phyloP scores from a whole-genome alignment of 2,329 filamentous ascomycete species.

The Fusarium zealandicum region DNA sequence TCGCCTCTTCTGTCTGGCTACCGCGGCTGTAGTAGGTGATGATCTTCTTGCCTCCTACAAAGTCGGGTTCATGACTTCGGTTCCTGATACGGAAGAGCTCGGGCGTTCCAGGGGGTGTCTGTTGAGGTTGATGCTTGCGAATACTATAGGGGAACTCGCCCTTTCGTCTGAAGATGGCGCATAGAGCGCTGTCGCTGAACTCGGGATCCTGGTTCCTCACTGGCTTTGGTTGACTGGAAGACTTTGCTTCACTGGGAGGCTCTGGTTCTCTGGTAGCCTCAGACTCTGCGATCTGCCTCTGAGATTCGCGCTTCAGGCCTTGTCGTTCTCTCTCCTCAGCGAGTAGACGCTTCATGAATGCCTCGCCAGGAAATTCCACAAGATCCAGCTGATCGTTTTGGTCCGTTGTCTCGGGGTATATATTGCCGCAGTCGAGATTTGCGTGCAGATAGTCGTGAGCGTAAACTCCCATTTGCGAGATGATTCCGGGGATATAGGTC shows the following conservation, averaged over 20 bases:
- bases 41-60: not conserved
- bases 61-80: not conserved
- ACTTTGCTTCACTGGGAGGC: too few species aligned
- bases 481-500: conserved; percentile 5
- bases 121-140: not conserved
- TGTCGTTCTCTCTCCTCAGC: conserved; percentile 1
- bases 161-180: not conserved
- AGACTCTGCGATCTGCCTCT: not conserved
- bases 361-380: conserved; percentile 9
- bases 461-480: not conserved
- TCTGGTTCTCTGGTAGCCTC: too few species aligned
- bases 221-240: not conserved
- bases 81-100: not conserved
- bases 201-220: not conserved
- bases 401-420: not conserved
- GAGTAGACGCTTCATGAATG: conserved; percentile 8
- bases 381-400: not conserved
- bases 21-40: not conserved
- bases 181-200: not conserved
- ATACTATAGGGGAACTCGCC: not conserved
- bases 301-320: not conserved
- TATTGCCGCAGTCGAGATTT: conserved; percentile 2
- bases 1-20: conserved; percentile 10
- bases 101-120: not conserved
- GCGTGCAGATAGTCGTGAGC: conserved; percentile 3